These are phyloP conservation scores for Lepidium africanum DNA, from an alignment of 345 rosid genomes.

Conservation along the genomic window DNA sequence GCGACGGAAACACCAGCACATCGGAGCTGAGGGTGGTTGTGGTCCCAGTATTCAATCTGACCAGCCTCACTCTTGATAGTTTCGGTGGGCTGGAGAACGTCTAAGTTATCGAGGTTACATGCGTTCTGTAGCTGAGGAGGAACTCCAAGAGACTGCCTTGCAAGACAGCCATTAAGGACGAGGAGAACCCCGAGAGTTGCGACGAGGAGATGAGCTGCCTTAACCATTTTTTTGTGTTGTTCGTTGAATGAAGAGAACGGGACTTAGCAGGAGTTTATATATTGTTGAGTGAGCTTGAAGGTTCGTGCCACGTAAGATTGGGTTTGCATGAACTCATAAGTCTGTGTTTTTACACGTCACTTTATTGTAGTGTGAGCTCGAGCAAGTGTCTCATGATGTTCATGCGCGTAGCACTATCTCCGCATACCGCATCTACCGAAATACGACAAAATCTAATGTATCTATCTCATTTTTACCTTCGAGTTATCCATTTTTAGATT, in stretches of 20 bases:
- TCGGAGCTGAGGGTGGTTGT: conserved; percentile 39
- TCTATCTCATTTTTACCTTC: neutral
- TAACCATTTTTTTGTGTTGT: conserved; percentile 7
- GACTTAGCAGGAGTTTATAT: conserved; percentile 6
- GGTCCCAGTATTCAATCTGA: conserved; percentile 41
- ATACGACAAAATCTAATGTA: conserved; percentile 6
- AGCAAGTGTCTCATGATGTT: conserved; percentile 14
- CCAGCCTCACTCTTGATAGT: conserved; percentile 46
- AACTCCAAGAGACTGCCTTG: conserved; percentile 25
- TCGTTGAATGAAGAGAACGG: conserved; percentile 10
- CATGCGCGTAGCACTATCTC: conserved; percentile 5
- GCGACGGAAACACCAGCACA: conserved; percentile 50
- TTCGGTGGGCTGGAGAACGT: conserved; percentile 38
- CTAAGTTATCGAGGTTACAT: conserved; percentile 46
- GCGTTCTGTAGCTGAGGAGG: conserved; percentile 27
- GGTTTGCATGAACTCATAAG: conserved; percentile 17
- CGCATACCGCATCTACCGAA: conserved; percentile 2
- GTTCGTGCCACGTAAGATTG: conserved; percentile 9
- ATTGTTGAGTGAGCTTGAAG: conserved; percentile 3
- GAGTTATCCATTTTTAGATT: neutral
- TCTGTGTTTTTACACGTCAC: conserved; percentile 24
- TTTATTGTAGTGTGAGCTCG: neutral
- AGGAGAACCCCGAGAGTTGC: conserved; percentile 16
- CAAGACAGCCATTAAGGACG: conserved; percentile 17
- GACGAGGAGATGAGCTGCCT: conserved; percentile 3